phyloP scores from a whole-genome alignment of 495 filamentous ascomycete genomes.

The Penicillium goetzii region DNA sequence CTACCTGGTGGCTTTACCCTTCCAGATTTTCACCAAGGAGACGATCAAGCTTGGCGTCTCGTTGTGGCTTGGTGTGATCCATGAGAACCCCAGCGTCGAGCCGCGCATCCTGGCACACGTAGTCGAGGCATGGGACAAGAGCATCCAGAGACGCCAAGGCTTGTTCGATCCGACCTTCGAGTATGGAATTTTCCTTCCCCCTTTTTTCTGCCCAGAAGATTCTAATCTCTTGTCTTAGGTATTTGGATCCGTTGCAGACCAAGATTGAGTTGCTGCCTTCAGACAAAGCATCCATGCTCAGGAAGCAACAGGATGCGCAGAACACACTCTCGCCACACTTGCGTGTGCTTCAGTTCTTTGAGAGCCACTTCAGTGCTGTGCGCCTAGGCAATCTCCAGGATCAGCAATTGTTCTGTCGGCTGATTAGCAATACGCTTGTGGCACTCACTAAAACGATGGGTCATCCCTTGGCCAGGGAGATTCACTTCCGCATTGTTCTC shows the following conservation, averaged over 20 bases:
- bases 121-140: conserved; percentile 83
- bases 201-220: not conserved
- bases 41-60: conserved; percentile 94
- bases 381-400: conserved; percentile 78
- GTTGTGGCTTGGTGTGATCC: conserved; percentile 93
- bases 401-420: conserved; percentile 75
- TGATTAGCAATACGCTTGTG: conserved; percentile 74
- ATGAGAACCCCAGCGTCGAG: conserved; percentile 90
- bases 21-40: conserved; percentile 89
- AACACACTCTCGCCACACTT: conserved; percentile 83
- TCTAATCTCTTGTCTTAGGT: conserved; percentile 46
- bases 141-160: conserved; percentile 72
- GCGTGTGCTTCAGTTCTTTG: conserved; percentile 83
- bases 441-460: conserved; percentile 68
- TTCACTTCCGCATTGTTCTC: conserved; percentile 83
- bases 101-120: conserved; percentile 81
- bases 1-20: conserved; percentile 88
- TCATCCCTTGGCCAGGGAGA: conserved; percentile 87
- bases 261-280: conserved; percentile 93
- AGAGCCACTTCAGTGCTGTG: conserved; percentile 91
- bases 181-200: conserved; percentile 37
- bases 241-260: conserved; percentile 83
- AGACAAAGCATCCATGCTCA: conserved; percentile 73
- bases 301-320: conserved; percentile 74
- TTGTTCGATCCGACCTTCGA: conserved; percentile 76